Evolutionary conservation across 2,329 filamentous ascomycete genomes (phyloP).

Genomic region (Cladosporium phlei): DNA sequence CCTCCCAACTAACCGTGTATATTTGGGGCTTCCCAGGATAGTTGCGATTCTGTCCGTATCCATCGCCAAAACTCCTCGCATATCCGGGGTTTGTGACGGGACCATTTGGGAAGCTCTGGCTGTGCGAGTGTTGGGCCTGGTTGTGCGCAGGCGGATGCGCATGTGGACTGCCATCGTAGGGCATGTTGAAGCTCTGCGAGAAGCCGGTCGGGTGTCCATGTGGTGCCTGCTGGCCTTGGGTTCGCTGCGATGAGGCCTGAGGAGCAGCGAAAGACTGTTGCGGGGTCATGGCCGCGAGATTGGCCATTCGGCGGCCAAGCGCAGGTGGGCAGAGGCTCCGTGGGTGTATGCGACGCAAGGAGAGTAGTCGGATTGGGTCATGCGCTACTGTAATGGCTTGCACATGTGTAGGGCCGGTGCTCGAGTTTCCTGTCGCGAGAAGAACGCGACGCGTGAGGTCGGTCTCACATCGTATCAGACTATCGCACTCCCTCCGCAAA

Average conservation of each 20-base stretch:
- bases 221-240: constrained; percentile 18
- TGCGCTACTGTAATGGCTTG: constrained; percentile 1
- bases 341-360: constrained; percentile 10
- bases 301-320: constrained; percentile 11
- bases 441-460: not conserved
- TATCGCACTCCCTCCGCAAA: no score
- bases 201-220: constrained; percentile 8
- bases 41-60: constrained; percentile 21
- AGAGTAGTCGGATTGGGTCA: not conserved
- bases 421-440: not conserved
- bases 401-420: constrained; percentile 1
- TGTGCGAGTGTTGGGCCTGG: constrained; percentile 20
- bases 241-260: constrained; percentile 17
- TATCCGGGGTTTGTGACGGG: constrained; percentile 37
- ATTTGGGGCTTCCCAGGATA: constrained; percentile 42
- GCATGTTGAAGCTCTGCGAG: constrained; percentile 26
- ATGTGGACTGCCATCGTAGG: constrained; percentile 23
- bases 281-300: constrained; percentile 21
- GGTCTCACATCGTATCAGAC: no score
- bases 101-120: constrained; percentile 31
- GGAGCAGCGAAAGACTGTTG: constrained; percentile 22
- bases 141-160: constrained; percentile 17
- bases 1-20: constrained; percentile 40
- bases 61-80: constrained; percentile 30
- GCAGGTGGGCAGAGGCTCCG: not conserved